Evolutionary conservation across 768 basidiomycete species (phyloP), one percentile per base, ranked within the genome.

Genomic region (Termitomyces sp.): DNA sequence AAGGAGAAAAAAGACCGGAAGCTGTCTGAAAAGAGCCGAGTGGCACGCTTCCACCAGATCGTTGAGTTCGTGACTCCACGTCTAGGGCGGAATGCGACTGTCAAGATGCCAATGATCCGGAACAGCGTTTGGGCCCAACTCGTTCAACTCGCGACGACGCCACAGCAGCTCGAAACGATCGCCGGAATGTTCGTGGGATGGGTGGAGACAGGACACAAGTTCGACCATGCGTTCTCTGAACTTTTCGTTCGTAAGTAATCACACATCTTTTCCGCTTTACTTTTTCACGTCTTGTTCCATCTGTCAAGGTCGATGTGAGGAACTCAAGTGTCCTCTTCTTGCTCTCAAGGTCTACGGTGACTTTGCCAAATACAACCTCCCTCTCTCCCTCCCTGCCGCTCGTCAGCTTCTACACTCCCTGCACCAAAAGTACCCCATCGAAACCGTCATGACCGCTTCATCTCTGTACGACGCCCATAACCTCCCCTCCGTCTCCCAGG

Each of bases 341-440:
- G 84, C 85, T 2, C 71, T 89, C 11, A 70, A 78, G 33, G 79
- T 86, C 19, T 85, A 85, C 63, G 79, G 81, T 19, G 71, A 88
- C 63, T 85, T 78, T 56, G 72, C 83, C 12, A 84, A 82, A 64
- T 86, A 87, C 65, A 77, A 80, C 50, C 62, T 88, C n/a, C 66
- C 72, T 23, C 73, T 41, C 40, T 77, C 80, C 3, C 69, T 80
- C 10, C 60, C 71, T 0, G 81, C 78, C 1, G 86, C 78, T 0
- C 84, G 79, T 4, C 76, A 74, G 42, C 78, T 89, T 45, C 3
- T 87, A 0, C 80, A 87, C 56, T 75, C 83, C 0, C 70, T 41
- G 19, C 40, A 41, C 9, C n/a, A 19, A 6, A 63, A 73, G 15
- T 66, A 77, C 57, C 77, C 83, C 1, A 66, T 86, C 19, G 68